A percentile compares a stretch with the other conserved stretches of the same genome.
Evolutionary conservation across 257 asterid species (phyloP).

Genomic region (Solanum chiquidenum): DNA sequence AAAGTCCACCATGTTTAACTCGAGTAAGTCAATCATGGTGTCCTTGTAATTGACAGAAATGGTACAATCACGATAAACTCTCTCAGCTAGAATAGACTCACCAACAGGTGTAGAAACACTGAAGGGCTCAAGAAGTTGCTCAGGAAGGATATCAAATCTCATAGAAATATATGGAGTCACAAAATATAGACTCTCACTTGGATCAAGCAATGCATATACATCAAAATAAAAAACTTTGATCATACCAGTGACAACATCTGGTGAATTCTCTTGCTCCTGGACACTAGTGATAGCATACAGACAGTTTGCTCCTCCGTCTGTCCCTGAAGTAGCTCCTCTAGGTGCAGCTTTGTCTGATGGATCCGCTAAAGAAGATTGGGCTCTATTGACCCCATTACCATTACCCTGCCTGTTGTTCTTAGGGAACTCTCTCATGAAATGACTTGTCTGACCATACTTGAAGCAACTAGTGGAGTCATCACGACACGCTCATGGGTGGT

Average conservation of each 20-base stretch:
- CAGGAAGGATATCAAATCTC: background rate
- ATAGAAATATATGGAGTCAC: background rate
- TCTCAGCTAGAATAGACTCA: background rate
- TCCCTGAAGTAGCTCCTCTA: background rate
- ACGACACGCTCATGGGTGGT: background rate
- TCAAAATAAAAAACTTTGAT: background rate
- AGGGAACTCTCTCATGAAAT: background rate
- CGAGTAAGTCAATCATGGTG: background rate
- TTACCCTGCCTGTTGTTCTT: background rate
- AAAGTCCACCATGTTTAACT: background rate
- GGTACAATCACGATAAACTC: background rate
- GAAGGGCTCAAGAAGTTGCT: background rate
- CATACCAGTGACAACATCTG: background rate
- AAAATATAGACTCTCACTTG: background rate
- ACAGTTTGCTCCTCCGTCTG: background rate
- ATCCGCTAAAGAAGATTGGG: background rate
- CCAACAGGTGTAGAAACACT: background rate
- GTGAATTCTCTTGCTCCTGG: too few relatives aligned
- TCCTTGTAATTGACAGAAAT: background rate
- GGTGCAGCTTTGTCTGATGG: background rate
- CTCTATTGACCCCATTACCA: background rate
- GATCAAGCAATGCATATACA: background rate
- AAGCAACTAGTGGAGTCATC: background rate
- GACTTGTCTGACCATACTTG: background rate
- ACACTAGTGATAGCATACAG: background rate